Evolutionary conservation across 345 rosid species (phyloP), one percentile per base, ranked within the genome.

Genomic region (Nasturtium officinale): DNA sequence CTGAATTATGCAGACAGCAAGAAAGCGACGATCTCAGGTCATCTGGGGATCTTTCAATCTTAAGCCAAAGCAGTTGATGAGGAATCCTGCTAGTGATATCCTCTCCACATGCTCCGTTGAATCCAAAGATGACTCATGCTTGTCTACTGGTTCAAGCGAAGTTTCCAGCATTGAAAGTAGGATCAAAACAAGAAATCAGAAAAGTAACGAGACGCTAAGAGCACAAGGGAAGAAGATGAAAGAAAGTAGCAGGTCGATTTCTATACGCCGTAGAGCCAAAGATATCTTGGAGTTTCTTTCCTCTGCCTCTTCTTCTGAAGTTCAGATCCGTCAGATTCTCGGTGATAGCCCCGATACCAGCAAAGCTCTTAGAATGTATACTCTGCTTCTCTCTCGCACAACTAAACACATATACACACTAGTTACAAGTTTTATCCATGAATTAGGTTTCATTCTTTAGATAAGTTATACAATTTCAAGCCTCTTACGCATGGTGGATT

Each of bases 271-370:
- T 71, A 84, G 79, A 80, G 93, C 97, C 28, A 88, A 88, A 57
- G 90, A 85, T 21, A 95, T 91, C 67, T 73, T 90, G 87, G 83
- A 80, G 77, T 64, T 87, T 74, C 96, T 95, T 56, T 85, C 96
- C 42, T 58, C 79, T 7, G 87, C 85, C 17, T 67, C 83, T 82
- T 83, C 85, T 62, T 76, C 89, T 45, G 98, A 94, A 81, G 82
- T 87, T 11, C 81, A 79, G 55, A 91, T 94, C 42, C 97, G 98
- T 38, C 84, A 78, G 54, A 69, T 73, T 65, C 90, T 94, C 0
- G 98, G 98, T 5, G 92, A 94, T 73, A 91, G 95, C 50, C 96
- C 98, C 4, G 96, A 91, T 74, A 94, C 97, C n/a, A 94, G 98
- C 85, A 94, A 90, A 80, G 98, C 98, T 66, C 96, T 91, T 62